Evolutionary conservation across 116 monocot genomes (phyloP).

Genomic region (Phalaenopsis hybrid): DNA sequence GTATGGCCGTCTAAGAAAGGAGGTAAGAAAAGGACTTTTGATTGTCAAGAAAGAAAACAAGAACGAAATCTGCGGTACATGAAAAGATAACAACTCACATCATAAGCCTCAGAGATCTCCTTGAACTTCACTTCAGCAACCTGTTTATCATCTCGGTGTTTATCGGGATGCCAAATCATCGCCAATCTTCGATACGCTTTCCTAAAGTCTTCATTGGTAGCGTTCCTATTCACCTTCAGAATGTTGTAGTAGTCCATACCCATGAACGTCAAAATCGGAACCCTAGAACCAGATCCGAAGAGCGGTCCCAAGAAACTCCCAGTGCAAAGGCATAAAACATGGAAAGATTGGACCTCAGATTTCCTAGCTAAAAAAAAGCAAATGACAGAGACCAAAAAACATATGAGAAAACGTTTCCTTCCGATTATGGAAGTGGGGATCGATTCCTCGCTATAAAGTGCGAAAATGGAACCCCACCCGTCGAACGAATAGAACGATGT

Average conservation of each 20-base stretch:
- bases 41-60: neutral
- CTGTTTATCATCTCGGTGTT: slow-evolving; percentile 53
- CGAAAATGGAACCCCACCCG: neutral
- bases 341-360: neutral
- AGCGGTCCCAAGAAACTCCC: neutral
- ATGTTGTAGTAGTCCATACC: slow-evolving; percentile 54
- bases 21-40: too few relatives aligned
- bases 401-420: neutral
- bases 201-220: slow-evolving; percentile 68
- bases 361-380: neutral
- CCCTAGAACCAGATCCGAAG: neutral
- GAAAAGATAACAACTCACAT: slow-evolving; percentile 18
- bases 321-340: neutral
- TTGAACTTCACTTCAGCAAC: slow-evolving; percentile 76
- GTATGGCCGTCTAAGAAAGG: too few relatives aligned
- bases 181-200: slow-evolving; percentile 63
- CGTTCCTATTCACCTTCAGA: slow-evolving; percentile 43
- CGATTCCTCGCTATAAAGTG: neutral
- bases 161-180: slow-evolving; percentile 82
- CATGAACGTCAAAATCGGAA: slow-evolving; percentile 16
- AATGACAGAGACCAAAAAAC: neutral
- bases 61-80: neutral
- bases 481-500: too few relatives aligned
- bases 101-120: slow-evolving; percentile 75
- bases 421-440: neutral